phyloP scores from a whole-genome alignment of 257 asterid species.

The Nicotiana tomentosiformis region DNA sequence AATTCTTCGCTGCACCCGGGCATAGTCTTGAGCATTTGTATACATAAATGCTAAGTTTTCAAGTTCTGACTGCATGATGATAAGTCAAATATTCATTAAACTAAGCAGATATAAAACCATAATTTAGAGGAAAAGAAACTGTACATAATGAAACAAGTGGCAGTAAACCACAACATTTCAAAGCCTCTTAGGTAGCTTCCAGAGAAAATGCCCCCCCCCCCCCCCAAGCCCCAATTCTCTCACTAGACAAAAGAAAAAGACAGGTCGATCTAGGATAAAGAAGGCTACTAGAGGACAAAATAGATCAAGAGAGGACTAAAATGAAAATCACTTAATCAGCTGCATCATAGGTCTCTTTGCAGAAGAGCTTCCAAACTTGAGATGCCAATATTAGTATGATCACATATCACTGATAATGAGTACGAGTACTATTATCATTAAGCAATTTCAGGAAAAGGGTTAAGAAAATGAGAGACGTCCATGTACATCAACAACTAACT shows the following conservation, averaged over 20 bases:
- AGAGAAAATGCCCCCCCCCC: neutral
- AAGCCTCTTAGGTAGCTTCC: neutral
- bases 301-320: neutral
- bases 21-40: constrained; percentile 75
- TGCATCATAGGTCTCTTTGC: neutral
- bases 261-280: neutral
- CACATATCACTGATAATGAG: neutral
- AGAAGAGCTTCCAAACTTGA: neutral
- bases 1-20: constrained; percentile 64
- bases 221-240: neutral
- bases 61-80: constrained; percentile 73
- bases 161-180: neutral
- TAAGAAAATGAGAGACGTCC: neutral
- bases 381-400: neutral
- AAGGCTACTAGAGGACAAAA: neutral
- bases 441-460: neutral
- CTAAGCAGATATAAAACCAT: neutral
- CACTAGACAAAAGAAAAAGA: neutral
- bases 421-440: neutral
- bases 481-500: neutral
- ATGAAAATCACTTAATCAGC: neutral
- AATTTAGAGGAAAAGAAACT: neutral
- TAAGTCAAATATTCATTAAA: neutral
- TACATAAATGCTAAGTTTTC: constrained; percentile 88
- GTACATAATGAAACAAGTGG: neutral